These are phyloP conservation scores for Cylindrodendrum hubeiense DNA, from an alignment of 2,329 filamentous ascomycete genomes.

Conservation along the genomic window DNA sequence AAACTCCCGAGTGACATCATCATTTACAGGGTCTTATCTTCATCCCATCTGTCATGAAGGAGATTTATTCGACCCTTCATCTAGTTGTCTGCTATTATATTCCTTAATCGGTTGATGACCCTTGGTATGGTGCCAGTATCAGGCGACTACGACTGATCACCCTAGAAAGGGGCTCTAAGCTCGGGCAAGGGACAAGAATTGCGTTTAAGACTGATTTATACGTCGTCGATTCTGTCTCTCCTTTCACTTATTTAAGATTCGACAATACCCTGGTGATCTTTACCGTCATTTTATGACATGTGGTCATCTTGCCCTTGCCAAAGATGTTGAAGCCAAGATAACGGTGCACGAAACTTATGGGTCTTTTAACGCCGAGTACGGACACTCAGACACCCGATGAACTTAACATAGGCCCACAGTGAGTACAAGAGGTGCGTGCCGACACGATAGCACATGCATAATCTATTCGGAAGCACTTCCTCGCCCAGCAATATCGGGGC, in stretches of 20 bases:
- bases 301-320: neutral
- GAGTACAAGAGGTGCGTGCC: neutral
- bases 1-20: neutral
- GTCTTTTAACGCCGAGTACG: neutral
- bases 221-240: neutral
- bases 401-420: neutral
- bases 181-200: neutral
- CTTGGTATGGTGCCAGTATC: conserved; percentile 19
- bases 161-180: neutral
- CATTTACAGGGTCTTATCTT: neutral
- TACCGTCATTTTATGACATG: neutral
- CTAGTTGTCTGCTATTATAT: neutral
- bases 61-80: neutral
- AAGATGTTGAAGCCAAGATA: neutral
- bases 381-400: neutral
- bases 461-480: neutral
- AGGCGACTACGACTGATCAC: conserved; percentile 3
- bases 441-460: neutral
- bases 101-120: conserved; percentile 14
- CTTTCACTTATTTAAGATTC: neutral
- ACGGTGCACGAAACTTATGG: neutral
- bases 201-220: neutral
- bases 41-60: neutral
- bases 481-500: neutral
- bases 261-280: neutral